Evolutionary conservation across 768 basidiomycete genomes (phyloP), one percentile per base, ranked within the genome.

Genomic region (Amanita molliuscula): DNA sequence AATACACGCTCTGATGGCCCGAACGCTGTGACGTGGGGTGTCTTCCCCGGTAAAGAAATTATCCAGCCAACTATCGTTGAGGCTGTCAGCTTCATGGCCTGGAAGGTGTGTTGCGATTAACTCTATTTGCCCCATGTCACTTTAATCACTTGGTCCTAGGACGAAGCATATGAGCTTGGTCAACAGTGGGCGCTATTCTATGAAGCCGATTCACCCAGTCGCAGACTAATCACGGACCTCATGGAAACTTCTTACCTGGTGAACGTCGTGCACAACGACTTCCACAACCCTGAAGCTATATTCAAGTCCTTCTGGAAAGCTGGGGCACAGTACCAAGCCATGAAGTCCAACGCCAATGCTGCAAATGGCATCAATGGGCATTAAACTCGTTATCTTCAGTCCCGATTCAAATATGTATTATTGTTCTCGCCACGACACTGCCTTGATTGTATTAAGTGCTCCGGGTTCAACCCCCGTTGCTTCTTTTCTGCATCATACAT

Each of bases 21-120:
- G 23, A 97, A 96, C 58, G 94, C 94, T n/a, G 92, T 97, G 15
- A 97, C 94, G 1, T 97, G 94, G 94, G 94, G 94, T 55, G 90
- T 96, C 7, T 97, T 95, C 76, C 91, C 94, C 4, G 89, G 90
- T 50, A 97, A 97, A 66, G 94, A 96, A 71, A 88, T 96, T 57
- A 70, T 95, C 42, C 92, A 95, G 62, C 94, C 94, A 18, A 97
- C 94, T 16, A 91, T 96, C 54, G 94, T 97, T 18, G 94, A 97
- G 64, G 90, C 93, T 3, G 86, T 95, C 58, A 94, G 91, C 61
- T 96, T 96, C 74, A 94, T 95, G 88, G 93, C 93, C 13, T 96
- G 93, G 93, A 95, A 95, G 79, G 88, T 83, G 46, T 36, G 74
- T 64, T 18, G 25, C 29, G 25, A 47, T 50, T 26, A 36, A 35